Percentiles rank a stretch among this genome's conserved stretches.
These are phyloP conservation scores for Cladosporium sp. DNA, from an alignment of 2,329 filamentous ascomycete species.

Conservation along the genomic window DNA sequence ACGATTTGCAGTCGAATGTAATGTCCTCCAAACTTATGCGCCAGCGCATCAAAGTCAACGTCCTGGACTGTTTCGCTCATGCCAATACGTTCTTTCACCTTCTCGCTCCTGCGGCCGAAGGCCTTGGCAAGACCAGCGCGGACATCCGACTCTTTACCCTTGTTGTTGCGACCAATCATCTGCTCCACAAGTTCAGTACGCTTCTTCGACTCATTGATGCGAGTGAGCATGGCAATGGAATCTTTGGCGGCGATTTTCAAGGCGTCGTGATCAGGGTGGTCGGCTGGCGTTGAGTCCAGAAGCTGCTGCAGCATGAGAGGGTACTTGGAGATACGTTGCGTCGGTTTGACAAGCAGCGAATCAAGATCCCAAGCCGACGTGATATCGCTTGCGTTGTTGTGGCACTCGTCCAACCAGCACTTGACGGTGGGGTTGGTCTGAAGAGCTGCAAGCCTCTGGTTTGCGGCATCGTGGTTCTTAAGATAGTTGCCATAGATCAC, in stretches of 20 bases:
- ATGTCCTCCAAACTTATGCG: constrained; percentile 88
- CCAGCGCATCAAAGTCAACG: constrained; percentile 73
- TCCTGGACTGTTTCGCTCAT: constrained; percentile 73
- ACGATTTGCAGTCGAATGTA: constrained; percentile 92
- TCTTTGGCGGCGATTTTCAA: constrained; percentile 75
- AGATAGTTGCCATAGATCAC: constrained; percentile 66
- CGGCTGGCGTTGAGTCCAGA: constrained; percentile 73
- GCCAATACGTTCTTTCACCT: constrained; percentile 72
- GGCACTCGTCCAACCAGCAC: constrained; percentile 91
- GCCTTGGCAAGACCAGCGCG: constrained; percentile 82
- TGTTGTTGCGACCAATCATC: constrained; percentile 73
- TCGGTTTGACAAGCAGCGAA: constrained; percentile 94
- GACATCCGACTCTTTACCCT: constrained; percentile 86
- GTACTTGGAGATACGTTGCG: constrained; percentile 93
- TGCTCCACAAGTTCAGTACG: constrained; percentile 90
- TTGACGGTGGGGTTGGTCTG: constrained; percentile 62
- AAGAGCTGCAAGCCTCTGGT: constrained; percentile 59
- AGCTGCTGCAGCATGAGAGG: constrained; percentile 81
- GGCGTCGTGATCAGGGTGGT: constrained; percentile 76
- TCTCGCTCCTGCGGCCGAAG: constrained; percentile 86
- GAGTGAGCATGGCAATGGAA: constrained; percentile 59
- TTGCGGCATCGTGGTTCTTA: constrained; percentile 66
- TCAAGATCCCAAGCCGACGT: constrained; percentile 94
- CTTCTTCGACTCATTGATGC: constrained; percentile 94
- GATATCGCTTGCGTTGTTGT: constrained; percentile 86